Conservation (phyloP, 305 asterid genomes). For the Striga hermonthica region DNA sequence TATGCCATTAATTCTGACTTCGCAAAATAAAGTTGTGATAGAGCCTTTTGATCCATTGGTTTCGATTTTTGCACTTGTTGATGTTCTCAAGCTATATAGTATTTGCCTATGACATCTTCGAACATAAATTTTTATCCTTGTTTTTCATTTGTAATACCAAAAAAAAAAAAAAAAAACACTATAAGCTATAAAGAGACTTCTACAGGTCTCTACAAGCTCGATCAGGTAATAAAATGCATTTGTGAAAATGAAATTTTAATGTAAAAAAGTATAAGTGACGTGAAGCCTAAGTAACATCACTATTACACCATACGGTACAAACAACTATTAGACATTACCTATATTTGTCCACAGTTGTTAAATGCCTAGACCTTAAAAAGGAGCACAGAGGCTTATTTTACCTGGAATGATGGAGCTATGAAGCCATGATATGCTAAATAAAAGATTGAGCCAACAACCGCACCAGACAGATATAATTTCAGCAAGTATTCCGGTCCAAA, state of each 20-base stretch:
- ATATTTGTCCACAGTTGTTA: conserved; percentile 4
- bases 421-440: conserved; percentile 70
- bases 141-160: not conserved
- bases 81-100: conserved; percentile 25
- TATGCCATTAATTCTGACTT: too few relatives aligned
- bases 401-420: conserved; percentile 59
- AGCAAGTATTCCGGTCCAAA: conserved; percentile 81
- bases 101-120: conserved; percentile 7
- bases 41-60: too few relatives aligned
- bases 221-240: not conserved
- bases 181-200: conserved; percentile 11
- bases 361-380: not conserved
- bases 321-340: not conserved
- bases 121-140: conserved; percentile 2
- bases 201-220: conserved; percentile 12
- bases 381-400: conserved; percentile 28
- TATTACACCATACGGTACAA: not conserved
- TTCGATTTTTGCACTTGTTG: conserved; percentile 26
- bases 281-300: not conserved
- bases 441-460: conserved; percentile 80
- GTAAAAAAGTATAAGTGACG: conserved; percentile 12
- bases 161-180: not conserved
- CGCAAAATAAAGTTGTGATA: too few relatives aligned
- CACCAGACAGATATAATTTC: conserved; percentile 80
- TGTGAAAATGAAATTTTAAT: not conserved